Evolutionary conservation across 2,329 filamentous ascomycete species (phyloP), one percentile per base, ranked within the genome.

Genomic region (Aspergillus sp.): DNA sequence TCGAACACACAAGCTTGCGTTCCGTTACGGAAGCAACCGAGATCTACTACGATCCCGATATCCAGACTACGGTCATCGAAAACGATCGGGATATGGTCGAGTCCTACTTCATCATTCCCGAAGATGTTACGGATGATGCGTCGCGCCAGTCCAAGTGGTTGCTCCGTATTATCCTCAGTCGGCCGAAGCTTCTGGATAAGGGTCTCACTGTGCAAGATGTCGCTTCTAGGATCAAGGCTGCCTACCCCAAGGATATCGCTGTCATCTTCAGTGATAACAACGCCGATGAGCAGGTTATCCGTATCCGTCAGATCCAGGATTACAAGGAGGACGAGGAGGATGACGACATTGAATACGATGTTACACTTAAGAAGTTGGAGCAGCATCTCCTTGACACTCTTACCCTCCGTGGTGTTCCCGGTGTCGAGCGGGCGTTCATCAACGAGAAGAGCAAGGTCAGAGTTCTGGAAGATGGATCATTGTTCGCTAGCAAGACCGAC

Each of bases 191-290:
- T 79, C 87, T 99, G 41, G 95, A 99, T 78, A 99, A 84, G 65
- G 91, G 90, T 63, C 85, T 99, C 64, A 90, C 87, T 36, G 93
- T 99, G 60, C 90, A 95, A 63, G 92, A 99, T 70, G 94, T 99
- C 63, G 94, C 94, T 32, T 82, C 85, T 63, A 90, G 88, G 72
- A 95, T 99, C 79, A 97, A 96, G 81, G 87, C 93, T 66, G 89
- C 92, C 56, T 99, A 96, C 73, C 85, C 87, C 19, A 87, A 85
- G 63, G 92, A 97, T 76, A 81, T 98, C 69, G 92, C 92, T 13
- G 89, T 99, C 67, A 93, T 99, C 62, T 97, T 96, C 83, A 97
- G 92, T 78, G 95, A 99, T 77, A 95, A 97, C 82, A 99, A 99
- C 76, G 93, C 94, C 9, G 93, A 97, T 66, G 89, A 96, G 74